Percentiles rank a stretch among this genome's conserved stretches.
phyloP scores from a whole-genome alignment of 2,329 filamentous ascomycete species.

The Nemania sp. region DNA sequence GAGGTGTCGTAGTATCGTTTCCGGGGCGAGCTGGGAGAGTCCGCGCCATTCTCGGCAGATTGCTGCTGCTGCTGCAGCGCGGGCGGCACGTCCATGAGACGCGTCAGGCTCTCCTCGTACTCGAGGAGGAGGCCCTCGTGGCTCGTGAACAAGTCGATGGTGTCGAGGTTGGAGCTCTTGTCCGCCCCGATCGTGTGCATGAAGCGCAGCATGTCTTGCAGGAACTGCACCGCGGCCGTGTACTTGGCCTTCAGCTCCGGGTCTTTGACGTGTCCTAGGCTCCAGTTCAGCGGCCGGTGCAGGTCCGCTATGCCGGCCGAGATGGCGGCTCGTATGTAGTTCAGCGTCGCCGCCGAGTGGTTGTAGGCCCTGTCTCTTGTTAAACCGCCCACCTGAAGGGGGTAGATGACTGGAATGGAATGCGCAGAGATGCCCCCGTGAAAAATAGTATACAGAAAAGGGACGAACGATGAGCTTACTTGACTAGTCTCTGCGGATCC shows the following conservation, averaged over 20 bases:
- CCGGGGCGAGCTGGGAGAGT: slow-evolving; percentile 34
- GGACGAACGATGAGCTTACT: slow-evolving; percentile 48
- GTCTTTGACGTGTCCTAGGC: slow-evolving; percentile 86
- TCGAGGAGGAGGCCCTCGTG: slow-evolving; percentile 94
- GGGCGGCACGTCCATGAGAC: slow-evolving; percentile 69
- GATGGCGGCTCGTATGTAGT: slow-evolving; percentile 85
- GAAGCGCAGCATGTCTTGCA: slow-evolving; percentile 90
- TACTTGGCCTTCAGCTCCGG: slow-evolving; percentile 85
- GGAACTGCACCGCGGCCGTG: slow-evolving; percentile 78
- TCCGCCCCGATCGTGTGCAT: slow-evolving; percentile 92
- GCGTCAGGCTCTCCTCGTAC: slow-evolving; percentile 88
- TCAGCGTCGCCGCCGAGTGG: slow-evolving; percentile 91
- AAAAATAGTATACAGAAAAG: background rate
- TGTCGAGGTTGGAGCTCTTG: slow-evolving; percentile 81
- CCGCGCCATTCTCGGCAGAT: slow-evolving; percentile 36
- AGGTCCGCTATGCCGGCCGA: slow-evolving; percentile 90
- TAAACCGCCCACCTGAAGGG: background rate
- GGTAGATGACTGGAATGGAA: background rate
- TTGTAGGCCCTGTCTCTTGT: slow-evolving; percentile 75
- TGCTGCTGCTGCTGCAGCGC: slow-evolving; percentile 36
- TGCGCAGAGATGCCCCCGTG: too few species aligned
- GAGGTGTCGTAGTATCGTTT: slow-evolving; percentile 90
- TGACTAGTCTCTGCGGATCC: slow-evolving; percentile 82
- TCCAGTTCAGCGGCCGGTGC: slow-evolving; percentile 93
- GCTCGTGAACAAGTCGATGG: slow-evolving; percentile 92